Conservation (phyloP, 2,329 filamentous ascomycete genomes). For the Calonectria pseudoturangicola region DNA sequence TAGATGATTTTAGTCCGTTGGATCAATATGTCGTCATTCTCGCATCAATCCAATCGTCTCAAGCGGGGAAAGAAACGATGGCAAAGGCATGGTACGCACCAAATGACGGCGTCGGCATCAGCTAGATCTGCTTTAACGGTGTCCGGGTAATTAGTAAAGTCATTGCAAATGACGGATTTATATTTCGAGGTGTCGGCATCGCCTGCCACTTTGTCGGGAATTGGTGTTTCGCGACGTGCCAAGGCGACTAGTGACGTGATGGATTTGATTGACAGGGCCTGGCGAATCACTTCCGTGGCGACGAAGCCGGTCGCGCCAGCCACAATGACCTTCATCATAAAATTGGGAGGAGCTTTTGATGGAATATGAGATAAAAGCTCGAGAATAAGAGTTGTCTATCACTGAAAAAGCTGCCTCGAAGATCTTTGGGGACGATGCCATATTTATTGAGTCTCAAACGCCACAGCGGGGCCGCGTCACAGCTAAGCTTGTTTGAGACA, state of each 20-base stretch:
- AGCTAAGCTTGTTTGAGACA: not conserved
- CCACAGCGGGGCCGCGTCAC: not conserved
- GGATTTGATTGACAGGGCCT: constrained; percentile 59
- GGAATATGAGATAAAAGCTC: not conserved
- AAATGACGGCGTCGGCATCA: constrained; percentile 66
- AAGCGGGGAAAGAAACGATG: not conserved
- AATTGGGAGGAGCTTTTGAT: not conserved
- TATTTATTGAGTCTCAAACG: constrained; percentile 5
- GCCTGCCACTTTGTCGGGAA: constrained; percentile 48
- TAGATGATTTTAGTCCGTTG: not conserved
- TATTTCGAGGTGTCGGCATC: constrained; percentile 60
- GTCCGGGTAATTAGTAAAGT: constrained; percentile 65
- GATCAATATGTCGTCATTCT: not conserved
- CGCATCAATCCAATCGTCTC: not conserved
- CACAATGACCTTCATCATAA: constrained; percentile 65
- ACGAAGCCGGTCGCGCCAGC: constrained; percentile 65
- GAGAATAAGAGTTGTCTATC: not conserved
- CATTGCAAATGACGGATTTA: constrained; percentile 61
- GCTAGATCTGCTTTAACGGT: constrained; percentile 61
- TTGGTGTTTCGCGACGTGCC: constrained; percentile 59
- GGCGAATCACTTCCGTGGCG: constrained; percentile 65
- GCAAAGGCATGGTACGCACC: constrained; percentile 53
- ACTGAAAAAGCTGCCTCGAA: not conserved
- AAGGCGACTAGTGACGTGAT: constrained; percentile 65
- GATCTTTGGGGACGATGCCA: not conserved